Conservation (phyloP, 306 rosid genomes). For the Fragaria iinumae region DNA sequence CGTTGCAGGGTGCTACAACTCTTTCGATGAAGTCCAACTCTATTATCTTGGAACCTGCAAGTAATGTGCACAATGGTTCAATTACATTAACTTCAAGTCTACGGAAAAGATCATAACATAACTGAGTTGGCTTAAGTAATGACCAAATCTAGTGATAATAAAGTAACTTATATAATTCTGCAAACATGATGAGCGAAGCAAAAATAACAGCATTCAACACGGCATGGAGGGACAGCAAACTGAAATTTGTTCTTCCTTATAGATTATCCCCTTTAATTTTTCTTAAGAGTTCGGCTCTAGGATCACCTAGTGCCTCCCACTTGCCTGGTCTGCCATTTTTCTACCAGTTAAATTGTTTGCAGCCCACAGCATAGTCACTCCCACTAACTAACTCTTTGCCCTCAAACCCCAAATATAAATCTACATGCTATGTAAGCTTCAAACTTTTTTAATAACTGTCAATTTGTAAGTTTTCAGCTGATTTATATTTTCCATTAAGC, state of each 20-base stretch:
- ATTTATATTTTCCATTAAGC: neutral
- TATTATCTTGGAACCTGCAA: slow-evolving; percentile 21
- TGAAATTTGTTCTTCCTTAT: slow-evolving; percentile 35
- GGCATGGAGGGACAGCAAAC: slow-evolving; percentile 22
- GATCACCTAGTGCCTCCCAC: neutral
- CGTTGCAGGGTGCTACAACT: neutral
- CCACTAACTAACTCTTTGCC: neutral
- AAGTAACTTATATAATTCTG: neutral
- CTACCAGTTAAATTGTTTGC: neutral
- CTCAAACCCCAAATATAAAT: neutral
- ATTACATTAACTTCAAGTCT: slow-evolving; percentile 4
- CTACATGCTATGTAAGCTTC: neutral
- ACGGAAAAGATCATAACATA: slow-evolving; percentile 5
- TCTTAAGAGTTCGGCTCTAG: neutral
- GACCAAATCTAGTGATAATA: neutral
- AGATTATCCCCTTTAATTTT: slow-evolving; percentile 24
- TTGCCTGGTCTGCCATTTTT: neutral
- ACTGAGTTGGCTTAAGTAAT: neutral
- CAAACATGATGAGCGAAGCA: slow-evolving; percentile 15
- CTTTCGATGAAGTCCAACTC: slow-evolving; percentile 11
- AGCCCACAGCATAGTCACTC: neutral
- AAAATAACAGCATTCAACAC: slow-evolving; percentile 16
- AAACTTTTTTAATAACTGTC: neutral
- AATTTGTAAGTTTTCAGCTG: neutral
- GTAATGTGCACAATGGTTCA: neutral